A percentile compares a stretch with the other conserved stretches of the same genome.
phyloP scores from a whole-genome alignment of 169 alveolate species.

The Cryptosporidium ryanae region DNA sequence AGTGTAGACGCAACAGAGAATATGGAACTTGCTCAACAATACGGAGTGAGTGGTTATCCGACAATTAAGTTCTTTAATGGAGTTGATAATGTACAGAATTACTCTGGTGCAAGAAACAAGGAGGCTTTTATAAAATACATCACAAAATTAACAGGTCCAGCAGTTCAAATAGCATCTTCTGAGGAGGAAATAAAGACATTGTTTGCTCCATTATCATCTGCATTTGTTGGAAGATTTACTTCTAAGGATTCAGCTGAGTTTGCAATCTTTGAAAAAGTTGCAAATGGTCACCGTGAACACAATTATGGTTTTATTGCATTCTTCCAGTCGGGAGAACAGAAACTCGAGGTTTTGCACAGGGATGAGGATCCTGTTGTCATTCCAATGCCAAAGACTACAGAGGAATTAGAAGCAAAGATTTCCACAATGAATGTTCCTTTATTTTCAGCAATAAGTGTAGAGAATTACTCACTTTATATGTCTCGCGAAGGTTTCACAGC shows the following conservation, averaged over 20 bases:
- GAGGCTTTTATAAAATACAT: conserved; percentile 89
- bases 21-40: conserved; percentile 81
- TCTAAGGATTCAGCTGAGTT: conserved; percentile 51
- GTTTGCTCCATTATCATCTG: conserved; percentile 45
- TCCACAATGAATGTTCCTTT: conserved; percentile 79
- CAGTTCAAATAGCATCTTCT: conserved; percentile 77
- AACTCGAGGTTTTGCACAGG: conserved; percentile 72
- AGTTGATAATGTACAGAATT: conserved; percentile 76
- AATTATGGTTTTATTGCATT: conserved; percentile 61
- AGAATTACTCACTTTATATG: conserved; percentile 79
- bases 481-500: conserved; percentile 73
- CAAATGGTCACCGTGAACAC: conserved; percentile 66
- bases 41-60: conserved; percentile 87
- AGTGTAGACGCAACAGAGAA: conserved; percentile 88
- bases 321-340: conserved; percentile 44
- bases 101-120: conserved; percentile 89
- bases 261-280: conserved; percentile 56
- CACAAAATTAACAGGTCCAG: conserved; percentile 88
- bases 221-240: conserved; percentile 65
- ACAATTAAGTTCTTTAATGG: conserved; percentile 84
- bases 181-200: conserved; percentile 42
- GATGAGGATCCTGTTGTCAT: conserved; percentile 77
- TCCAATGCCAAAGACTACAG: conserved; percentile 76
- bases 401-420: conserved; percentile 77
- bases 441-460: conserved; percentile 81